Evolutionary conservation across 1,284 basidiomycete species (phyloP).

Genomic region (Cutaneotrichosporon sp.): DNA sequence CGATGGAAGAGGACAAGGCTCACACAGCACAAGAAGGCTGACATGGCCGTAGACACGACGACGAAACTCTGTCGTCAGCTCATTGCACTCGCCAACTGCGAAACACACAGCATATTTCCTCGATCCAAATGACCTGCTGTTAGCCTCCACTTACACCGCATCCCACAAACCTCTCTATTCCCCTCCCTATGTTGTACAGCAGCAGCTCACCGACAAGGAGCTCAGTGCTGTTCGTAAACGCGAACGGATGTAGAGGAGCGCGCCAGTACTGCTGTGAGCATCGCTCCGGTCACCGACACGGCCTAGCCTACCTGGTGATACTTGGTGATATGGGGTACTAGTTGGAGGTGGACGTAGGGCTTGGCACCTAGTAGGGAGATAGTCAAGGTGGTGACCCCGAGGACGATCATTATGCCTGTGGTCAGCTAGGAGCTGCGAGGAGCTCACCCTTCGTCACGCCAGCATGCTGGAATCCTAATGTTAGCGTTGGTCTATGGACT

Average conservation of each 20-base stretch:
- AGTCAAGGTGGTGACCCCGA: slow-evolving; percentile 64
- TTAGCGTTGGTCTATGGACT: not conserved
- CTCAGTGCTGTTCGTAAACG: slow-evolving; percentile 78
- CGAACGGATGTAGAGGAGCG: slow-evolving; percentile 66
- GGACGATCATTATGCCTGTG: slow-evolving; percentile 69
- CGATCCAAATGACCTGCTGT: slow-evolving; percentile 64
- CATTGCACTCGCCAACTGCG: fast-evolving
- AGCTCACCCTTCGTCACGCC: slow-evolving; percentile 39
- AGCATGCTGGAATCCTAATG: slow-evolving; percentile 43
- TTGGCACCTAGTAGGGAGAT: slow-evolving; percentile 77
- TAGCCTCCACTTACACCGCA: not conserved
- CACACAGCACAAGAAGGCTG: slow-evolving; percentile 63
- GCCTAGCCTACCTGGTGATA: slow-evolving; percentile 49
- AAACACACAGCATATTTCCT: slow-evolving; percentile 76
- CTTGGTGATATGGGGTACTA: slow-evolving; percentile 45
- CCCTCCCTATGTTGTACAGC: slow-evolving; percentile 66
- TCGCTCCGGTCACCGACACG: too few species aligned
- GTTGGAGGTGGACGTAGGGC: slow-evolving; percentile 76
- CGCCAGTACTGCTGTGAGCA: slow-evolving; percentile 69
- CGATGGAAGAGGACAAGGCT: slow-evolving; percentile 60
- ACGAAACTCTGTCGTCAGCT: slow-evolving; percentile 62
- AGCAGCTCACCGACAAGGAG: slow-evolving; percentile 71
- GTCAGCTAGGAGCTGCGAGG: not conserved
- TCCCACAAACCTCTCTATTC: slow-evolving; percentile 60
- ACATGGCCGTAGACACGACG: slow-evolving; percentile 59